Evolutionary conservation across 495 filamentous ascomycete species (phyloP), one percentile per base, ranked within the genome.

Genomic region (Penicillium maclennaniae): DNA sequence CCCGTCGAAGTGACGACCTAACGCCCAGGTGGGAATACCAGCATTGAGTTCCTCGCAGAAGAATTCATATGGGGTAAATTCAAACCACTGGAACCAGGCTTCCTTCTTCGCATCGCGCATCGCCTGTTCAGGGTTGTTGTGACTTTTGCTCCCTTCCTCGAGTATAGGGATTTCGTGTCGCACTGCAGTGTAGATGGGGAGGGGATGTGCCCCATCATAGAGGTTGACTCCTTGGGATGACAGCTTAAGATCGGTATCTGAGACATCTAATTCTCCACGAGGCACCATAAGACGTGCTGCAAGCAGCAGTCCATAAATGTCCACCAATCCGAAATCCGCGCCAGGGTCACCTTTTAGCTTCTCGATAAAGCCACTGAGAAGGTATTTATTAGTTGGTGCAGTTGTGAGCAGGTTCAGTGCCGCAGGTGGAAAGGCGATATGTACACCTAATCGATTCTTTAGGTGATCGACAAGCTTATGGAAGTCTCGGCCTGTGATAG

Each of bases 11-110:
- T 83, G 82, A 40, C 93, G 79, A 19, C 93, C 93, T 51, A 98
- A 71, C 7, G 90, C 87, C 91, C 92, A 98, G 0, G 88, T 95
- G 0, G 93, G 93, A 53, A 98, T 97, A 12, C 93, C 92, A 16
- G 92, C 92, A 44, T 77, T 75, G 27, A 88, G 84, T 55, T 97
- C 93, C 66, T 98, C 93, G 63, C 90, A 96, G 68, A 91, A 97
- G 59, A 98, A 85, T 69, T 98, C 93, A 58, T 95, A 98, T 0
- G 93, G 93, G 0, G 90, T 95, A 51, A 92, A 84, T 56, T 98
- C 93, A 58, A 96, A 97, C 93, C 93, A 98, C 61, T 98, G 92
- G 58, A 98, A 98, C 89, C 91, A 98, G 3, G 88, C 78, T 63
- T 93, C 84, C 46, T 77, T 79, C 58, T 81, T 84, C 3, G 89